phyloP scores from a whole-genome alignment of 2,329 filamentous ascomycete species.

The Alternaria arborescens region DNA sequence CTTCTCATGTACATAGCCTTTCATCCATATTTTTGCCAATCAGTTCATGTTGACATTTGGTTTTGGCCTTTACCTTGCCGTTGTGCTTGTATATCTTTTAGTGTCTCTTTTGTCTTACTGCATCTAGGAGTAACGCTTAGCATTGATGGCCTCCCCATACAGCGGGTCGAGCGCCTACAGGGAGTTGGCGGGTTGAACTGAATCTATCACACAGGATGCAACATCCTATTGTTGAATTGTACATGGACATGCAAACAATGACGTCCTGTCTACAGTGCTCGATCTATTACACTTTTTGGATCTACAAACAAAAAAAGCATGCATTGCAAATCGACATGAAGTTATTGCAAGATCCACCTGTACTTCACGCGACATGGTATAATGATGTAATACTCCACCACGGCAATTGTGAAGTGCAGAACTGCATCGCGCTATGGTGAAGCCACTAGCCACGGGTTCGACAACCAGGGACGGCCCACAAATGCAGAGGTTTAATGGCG shows the following conservation, averaged over 20 bases:
- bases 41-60: background rate
- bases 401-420: conserved; percentile 1
- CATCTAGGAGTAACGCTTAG: conserved; percentile 15
- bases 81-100: conserved; percentile 7
- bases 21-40: conserved; percentile 4
- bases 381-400: conserved; percentile 5
- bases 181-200: conserved; percentile 12
- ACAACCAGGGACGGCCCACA: conserved; percentile 3
- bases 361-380: background rate
- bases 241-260: background rate
- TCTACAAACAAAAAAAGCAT: background rate
- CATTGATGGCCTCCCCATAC: conserved; percentile 23
- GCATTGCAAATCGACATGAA: background rate
- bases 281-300: background rate
- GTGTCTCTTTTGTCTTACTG: conserved; percentile 9
- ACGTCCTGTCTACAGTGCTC: background rate
- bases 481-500: background rate
- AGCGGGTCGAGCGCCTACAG: conserved; percentile 22
- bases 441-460: background rate
- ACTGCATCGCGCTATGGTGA: background rate
- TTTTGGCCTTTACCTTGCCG: background rate
- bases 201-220: background rate
- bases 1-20: conserved; percentile 35
- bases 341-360: background rate
- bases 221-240: background rate